Conservation (phyloP, 176 grass and related monocot genomes). For the Carex littledalei region DNA sequence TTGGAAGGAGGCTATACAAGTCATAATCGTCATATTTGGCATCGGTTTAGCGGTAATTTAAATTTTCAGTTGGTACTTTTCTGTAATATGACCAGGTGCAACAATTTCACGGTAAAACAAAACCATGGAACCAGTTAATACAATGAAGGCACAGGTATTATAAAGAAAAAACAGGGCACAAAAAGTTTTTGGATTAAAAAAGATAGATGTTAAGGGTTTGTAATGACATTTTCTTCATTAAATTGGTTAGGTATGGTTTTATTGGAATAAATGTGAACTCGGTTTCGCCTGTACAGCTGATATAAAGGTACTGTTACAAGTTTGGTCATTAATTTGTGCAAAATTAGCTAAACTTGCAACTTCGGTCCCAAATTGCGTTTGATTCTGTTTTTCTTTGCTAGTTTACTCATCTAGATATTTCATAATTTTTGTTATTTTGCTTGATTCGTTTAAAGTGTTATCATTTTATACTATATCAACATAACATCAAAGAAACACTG, state of each 20-base stretch:
- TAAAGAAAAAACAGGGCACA: neutral
- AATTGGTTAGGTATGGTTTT: no score
- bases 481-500: no score
- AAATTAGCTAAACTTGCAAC: neutral
- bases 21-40: slow-evolving; percentile 10
- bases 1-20: slow-evolving; percentile 68
- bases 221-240: no score
- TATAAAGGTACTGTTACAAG: neutral
- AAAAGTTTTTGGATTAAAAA: no score
- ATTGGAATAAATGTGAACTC: no score
- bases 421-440: neutral
- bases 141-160: neutral
- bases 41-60: neutral
- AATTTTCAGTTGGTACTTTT: neutral
- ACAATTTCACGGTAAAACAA: neutral
- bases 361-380: neutral
- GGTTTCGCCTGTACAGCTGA: neutral
- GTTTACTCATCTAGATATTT: neutral
- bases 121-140: neutral
- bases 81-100: neutral
- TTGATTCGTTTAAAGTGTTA: slow-evolving; percentile 14
- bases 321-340: neutral
- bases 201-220: no score
- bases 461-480: slow-evolving; percentile 47
- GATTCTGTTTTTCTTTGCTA: neutral